A percentile compares a stretch with the other conserved stretches of the same genome.
phyloP scores from a whole-genome alignment of 805 yeast genomes.

The Metschnikowia borealis region DNA sequence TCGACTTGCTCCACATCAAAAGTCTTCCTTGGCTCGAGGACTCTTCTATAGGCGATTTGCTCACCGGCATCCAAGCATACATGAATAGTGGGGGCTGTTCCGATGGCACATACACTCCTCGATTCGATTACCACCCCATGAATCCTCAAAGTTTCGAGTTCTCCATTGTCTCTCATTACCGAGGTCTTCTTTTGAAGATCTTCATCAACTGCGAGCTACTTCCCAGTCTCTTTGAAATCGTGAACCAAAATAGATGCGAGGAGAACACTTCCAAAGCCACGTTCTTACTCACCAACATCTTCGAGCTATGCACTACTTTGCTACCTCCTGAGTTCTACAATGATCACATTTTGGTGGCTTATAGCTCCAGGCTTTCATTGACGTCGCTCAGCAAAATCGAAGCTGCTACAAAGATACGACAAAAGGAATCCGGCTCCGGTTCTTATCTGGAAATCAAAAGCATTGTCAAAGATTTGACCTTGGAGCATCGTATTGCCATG shows the following conservation, averaged over 20 bases:
- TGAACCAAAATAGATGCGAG: constrained; percentile 43
- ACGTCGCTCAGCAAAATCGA: constrained; percentile 15
- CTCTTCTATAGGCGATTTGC: constrained; percentile 13
- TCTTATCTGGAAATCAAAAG: constrained; percentile 17
- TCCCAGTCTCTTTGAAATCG: constrained; percentile 40
- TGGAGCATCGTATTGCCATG: constrained; percentile 22
- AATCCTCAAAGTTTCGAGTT: constrained; percentile 38
- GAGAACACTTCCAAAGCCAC: constrained; percentile 55
- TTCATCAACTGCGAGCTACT: constrained; percentile 55
- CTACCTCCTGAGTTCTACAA: constrained; percentile 47
- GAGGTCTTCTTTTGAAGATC: constrained; percentile 55
- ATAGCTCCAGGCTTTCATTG: constrained; percentile 8
- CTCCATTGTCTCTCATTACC: constrained; percentile 54
- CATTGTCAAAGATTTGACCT: constrained; percentile 20
- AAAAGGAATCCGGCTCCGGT: not conserved
- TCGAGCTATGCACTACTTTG: constrained; percentile 48
- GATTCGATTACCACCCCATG: constrained; percentile 14
- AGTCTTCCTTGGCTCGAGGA: constrained; percentile 49
- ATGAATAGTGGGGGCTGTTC: constrained; percentile 19
- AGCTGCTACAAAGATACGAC: constrained; percentile 11
- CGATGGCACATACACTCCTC: not conserved
- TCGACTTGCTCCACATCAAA: constrained; percentile 61
- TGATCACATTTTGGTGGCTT: constrained; percentile 11
- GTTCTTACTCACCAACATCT: constrained; percentile 58
- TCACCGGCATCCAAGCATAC: constrained; percentile 8